Percentiles rank a stretch among this genome's conserved stretches.
phyloP scores from a whole-genome alignment of 768 basidiomycete species.

The Xerocomus potaroensis region DNA sequence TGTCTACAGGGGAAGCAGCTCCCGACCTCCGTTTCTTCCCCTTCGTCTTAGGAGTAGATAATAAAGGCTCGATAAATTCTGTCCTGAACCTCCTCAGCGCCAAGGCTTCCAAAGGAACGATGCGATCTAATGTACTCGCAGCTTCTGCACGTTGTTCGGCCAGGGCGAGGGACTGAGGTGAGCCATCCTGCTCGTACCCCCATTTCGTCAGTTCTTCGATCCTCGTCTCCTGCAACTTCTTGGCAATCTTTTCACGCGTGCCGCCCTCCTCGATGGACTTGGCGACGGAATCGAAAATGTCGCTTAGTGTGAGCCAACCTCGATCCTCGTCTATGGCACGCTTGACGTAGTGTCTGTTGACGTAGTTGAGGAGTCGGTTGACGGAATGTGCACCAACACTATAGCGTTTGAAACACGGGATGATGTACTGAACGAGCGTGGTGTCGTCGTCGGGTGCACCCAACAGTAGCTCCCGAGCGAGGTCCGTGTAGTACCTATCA shows the following conservation, averaged over 20 bases:
- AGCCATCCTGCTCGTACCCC: constrained; percentile 56
- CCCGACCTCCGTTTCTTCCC: constrained; percentile 44
- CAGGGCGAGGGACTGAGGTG: constrained; percentile 43
- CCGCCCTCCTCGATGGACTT: constrained; percentile 48
- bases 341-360: constrained; percentile 68
- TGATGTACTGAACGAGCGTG: constrained; percentile 62
- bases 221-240: constrained; percentile 54
- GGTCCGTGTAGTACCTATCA: constrained; percentile 65
- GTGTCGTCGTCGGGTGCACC: constrained; percentile 64
- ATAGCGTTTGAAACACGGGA: constrained; percentile 69
- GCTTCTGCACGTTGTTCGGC: constrained; percentile 75
- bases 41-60: constrained; percentile 63
- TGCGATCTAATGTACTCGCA: constrained; percentile 61
- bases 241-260: constrained; percentile 57
- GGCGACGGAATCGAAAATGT: constrained; percentile 59
- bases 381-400: constrained; percentile 62
- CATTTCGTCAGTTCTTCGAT: constrained; percentile 65
- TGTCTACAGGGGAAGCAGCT: constrained; percentile 39
- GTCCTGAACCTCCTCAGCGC: constrained; percentile 69
- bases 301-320: constrained; percentile 69
- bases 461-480: constrained; percentile 56
- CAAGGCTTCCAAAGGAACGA: constrained; percentile 59
- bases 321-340: constrained; percentile 74
- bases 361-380: constrained; percentile 70
- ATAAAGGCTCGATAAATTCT: constrained; percentile 66